A percentile compares a stretch with the other conserved stretches of the same genome.
These are phyloP conservation scores for Mycena kentingensis DNA, from an alignment of 768 basidiomycete genomes.

Conservation along the genomic window DNA sequence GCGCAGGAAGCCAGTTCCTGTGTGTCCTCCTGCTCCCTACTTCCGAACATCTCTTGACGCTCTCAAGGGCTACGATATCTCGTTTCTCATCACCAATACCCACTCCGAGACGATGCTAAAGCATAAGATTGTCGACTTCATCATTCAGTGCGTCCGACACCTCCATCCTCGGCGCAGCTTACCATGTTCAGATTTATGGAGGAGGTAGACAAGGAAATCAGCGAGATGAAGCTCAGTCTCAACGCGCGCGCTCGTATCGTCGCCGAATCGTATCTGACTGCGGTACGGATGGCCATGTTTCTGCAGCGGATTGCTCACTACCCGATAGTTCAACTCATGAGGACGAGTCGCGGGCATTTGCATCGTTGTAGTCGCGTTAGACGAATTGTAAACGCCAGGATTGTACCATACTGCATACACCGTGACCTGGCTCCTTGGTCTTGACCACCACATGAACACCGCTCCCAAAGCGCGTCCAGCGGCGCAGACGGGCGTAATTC, in stretches of 20 bases:
- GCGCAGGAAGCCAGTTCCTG: constrained; percentile 89
- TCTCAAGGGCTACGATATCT: constrained; percentile 94
- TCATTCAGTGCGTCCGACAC: constrained; percentile 77
- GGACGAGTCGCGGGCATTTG: constrained; percentile 11
- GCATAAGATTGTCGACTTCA: constrained; percentile 99
- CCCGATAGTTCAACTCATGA: constrained; percentile 43
- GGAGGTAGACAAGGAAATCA: constrained; percentile 98
- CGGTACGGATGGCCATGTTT: constrained; percentile 54
- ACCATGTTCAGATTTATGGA: constrained; percentile 81
- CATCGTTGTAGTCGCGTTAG: constrained; percentile 3
- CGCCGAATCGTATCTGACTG: constrained; percentile 91
- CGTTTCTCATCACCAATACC: constrained; percentile 95
- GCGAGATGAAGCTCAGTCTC: constrained; percentile 96
- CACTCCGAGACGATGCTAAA: constrained; percentile 99
- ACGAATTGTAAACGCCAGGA: constrained; percentile 9
- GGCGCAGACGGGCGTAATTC: constrained; percentile 60
- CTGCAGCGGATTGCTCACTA: neutral
- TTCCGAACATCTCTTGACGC: neutral
- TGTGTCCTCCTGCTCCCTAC: constrained; percentile 37
- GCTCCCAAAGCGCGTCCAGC: constrained; percentile 3
- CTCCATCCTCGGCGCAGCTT: constrained; percentile 9
- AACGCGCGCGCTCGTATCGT: constrained; percentile 97
- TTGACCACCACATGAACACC: constrained; percentile 8
- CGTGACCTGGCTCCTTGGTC: neutral
- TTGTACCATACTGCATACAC: neutral